phyloP scores from a whole-genome alignment of 2,329 filamentous ascomycete genomes.

The Ustulina deusta region DNA sequence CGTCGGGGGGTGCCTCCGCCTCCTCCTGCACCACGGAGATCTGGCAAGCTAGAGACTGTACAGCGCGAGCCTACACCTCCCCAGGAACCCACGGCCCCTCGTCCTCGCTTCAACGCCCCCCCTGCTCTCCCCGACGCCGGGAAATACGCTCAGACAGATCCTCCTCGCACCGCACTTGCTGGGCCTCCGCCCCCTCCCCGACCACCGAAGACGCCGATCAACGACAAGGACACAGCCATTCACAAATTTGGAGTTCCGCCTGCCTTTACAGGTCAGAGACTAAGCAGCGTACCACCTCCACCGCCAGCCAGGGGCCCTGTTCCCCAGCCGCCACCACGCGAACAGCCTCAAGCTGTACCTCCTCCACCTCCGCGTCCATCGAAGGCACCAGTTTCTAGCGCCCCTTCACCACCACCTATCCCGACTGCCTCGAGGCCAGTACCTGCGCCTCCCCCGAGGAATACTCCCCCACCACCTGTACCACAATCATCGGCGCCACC shows the following conservation, averaged over 20 bases:
- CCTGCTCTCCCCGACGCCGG: conserved; percentile 91
- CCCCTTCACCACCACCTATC: conserved; percentile 62
- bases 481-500: conserved; percentile 46
- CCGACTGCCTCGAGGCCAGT: conserved; percentile 62
- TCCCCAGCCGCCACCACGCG: conserved; percentile 75
- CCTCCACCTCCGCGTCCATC: conserved; percentile 54
- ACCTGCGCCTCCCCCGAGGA: conserved; percentile 64
- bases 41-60: conserved; percentile 61
- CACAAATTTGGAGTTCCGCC: conserved; percentile 82
- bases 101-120: conserved; percentile 82
- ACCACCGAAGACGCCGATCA: conserved; percentile 77
- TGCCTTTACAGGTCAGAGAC: conserved; percentile 76
- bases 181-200: conserved; percentile 76
- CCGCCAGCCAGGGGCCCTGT: conserved; percentile 77
- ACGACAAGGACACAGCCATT: conserved; percentile 67
- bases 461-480: conserved; percentile 57
- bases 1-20: conserved; percentile 63
- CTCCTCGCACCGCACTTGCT: conserved; percentile 57
- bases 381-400: conserved; percentile 51
- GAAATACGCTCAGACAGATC: conserved; percentile 76
- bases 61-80: conserved; percentile 68
- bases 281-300: conserved; percentile 73
- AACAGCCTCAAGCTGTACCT: conserved; percentile 45
- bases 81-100: conserved; percentile 76
- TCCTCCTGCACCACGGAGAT: conserved; percentile 71